These are phyloP conservation scores for Polygonum aviculare DNA, from an alignment of 148 eudicot genomes.

Conservation along the genomic window DNA sequence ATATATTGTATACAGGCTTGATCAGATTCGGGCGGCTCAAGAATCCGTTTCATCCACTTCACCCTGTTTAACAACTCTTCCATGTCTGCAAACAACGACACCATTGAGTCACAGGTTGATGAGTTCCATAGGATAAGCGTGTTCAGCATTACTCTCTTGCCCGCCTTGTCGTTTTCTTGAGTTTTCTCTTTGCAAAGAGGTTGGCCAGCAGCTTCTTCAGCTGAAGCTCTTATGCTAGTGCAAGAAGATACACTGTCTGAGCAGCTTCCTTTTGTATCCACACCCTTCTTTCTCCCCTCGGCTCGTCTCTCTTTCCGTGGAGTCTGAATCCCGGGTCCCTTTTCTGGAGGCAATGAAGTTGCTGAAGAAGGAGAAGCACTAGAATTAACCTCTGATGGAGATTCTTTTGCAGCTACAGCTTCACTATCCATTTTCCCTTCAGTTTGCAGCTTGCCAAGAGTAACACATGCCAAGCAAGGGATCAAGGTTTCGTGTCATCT, in stretches of 20 bases:
- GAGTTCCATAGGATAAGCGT: slow-evolving; percentile 30
- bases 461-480: background rate
- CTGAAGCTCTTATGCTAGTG: slow-evolving; percentile 23
- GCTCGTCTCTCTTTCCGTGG: slow-evolving; percentile 15
- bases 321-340: slow-evolving; percentile 8
- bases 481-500: background rate
- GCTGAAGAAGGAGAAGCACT: slow-evolving; percentile 31
- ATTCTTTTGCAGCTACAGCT: background rate
- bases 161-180: slow-evolving; percentile 12
- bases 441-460: background rate
- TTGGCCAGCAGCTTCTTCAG: slow-evolving; percentile 16
- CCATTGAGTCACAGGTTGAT: slow-evolving; percentile 32
- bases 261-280: slow-evolving; percentile 19
- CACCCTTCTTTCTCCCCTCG: slow-evolving; percentile 11
- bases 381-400: background rate
- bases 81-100: slow-evolving; percentile 42
- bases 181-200: slow-evolving; percentile 15
- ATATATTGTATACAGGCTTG: no score
- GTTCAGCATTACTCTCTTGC: slow-evolving; percentile 21
- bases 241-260: slow-evolving; percentile 34
- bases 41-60: slow-evolving; percentile 45
- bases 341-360: slow-evolving; percentile 21
- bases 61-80: slow-evolving; percentile 61
- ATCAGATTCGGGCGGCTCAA: slow-evolving; percentile 26
- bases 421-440: background rate